phyloP scores from a whole-genome alignment of 768 basidiomycete species.

The Boletellus sp. region DNA sequence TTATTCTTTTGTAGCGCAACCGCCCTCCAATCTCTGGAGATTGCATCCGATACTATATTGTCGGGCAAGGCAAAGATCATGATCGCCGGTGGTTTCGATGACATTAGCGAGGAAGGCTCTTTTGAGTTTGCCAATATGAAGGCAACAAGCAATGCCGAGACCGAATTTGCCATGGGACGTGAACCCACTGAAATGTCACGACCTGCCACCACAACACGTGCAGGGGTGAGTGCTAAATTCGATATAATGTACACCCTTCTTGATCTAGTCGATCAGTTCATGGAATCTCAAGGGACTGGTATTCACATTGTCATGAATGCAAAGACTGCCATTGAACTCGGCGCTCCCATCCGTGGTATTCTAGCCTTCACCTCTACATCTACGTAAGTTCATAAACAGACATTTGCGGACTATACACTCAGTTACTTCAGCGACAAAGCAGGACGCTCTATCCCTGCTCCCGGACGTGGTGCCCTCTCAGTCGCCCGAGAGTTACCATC shows the following conservation, averaged over 20 bases:
- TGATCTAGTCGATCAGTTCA: conserved; percentile 52
- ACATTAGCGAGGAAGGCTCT: conserved; percentile 96
- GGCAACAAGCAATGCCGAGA: conserved; percentile 94
- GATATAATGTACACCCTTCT: not conserved
- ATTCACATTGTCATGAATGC: conserved; percentile 98
- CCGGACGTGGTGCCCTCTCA: conserved; percentile 87
- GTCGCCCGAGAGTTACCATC: conserved; percentile 83
- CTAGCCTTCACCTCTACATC: conserved; percentile 96
- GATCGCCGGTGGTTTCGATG: conserved; percentile 98
- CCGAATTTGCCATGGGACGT: conserved; percentile 98
- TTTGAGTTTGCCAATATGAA: conserved; percentile 99
- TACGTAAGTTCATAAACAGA: conserved; percentile 53
- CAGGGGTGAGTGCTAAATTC: conserved; percentile 60
- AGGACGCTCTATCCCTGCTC: conserved; percentile 95
- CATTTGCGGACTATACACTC: not conserved
- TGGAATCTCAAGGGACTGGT: conserved; percentile 97
- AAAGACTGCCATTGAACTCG: conserved; percentile 91
- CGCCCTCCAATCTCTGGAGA: conserved; percentile 95
- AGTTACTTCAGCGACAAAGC: conserved; percentile 79
- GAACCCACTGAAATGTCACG: conserved; percentile 99
- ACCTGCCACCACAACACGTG: conserved; percentile 91
- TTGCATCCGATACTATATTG: conserved; percentile 92
- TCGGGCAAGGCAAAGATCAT: conserved; percentile 98
- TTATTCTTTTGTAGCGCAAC: conserved; percentile 62
- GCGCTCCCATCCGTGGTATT: conserved; percentile 89